Conservation (phyloP, 208 protist species). For the Acanthamoeba divionensis region DNA sequence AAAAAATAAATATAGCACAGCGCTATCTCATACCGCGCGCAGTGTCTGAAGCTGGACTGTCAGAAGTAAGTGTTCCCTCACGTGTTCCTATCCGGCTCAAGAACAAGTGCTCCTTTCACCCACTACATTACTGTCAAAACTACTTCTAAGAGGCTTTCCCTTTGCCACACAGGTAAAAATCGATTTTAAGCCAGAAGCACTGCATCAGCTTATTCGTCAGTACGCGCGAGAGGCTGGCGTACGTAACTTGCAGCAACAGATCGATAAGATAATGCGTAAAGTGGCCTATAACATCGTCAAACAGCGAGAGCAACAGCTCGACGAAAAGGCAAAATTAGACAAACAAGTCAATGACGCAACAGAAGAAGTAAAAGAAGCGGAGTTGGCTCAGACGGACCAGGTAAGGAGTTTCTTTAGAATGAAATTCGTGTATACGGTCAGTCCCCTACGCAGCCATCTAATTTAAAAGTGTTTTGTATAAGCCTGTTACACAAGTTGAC, state of each 20-base stretch:
- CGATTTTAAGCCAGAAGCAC: not conserved
- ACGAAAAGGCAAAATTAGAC: not conserved
- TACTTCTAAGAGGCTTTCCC: no score
- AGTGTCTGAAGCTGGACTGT: not conserved
- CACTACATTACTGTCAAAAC: not conserved
- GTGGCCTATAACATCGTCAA: constrained; percentile 54
- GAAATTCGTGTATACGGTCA: no score
- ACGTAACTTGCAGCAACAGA: constrained; percentile 83
- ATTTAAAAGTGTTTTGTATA: no score
- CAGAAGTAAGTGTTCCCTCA: not conserved
- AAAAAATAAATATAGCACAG: constrained; percentile 33
- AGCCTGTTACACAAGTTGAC: no score
- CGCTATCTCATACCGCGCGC: not conserved
- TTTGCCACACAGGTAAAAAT: not conserved
- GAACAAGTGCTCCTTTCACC: no score
- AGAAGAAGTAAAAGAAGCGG: not conserved
- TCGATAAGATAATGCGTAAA: constrained; percentile 85
- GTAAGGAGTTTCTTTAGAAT: not conserved
- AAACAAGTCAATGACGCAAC: not conserved
- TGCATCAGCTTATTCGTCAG: constrained; percentile 9
- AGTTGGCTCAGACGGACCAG: not conserved
- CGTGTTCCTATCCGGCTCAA: not conserved
- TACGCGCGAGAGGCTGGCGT: constrained; percentile 74
- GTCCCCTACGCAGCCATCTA: no score
- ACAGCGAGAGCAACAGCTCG: not conserved